Conservation (phyloP, 345 rosid species). For the Theobroma cacao region DNA sequence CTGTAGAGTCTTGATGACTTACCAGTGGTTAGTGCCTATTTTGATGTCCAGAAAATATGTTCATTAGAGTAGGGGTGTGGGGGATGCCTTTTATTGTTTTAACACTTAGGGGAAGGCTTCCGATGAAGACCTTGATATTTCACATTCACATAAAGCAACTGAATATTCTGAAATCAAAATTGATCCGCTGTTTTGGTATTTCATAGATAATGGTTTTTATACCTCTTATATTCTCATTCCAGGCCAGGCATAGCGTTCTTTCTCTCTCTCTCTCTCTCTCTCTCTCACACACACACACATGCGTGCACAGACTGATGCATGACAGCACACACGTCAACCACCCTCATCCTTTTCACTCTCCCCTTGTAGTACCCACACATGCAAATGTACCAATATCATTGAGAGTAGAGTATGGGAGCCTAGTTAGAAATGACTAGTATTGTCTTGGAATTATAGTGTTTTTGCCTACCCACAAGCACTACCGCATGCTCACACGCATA, state of each 20-base stretch:
- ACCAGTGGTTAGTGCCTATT: constrained; percentile 32
- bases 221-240: neutral
- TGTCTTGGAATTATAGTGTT: neutral
- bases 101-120: neutral
- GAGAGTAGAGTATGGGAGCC: neutral
- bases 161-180: constrained; percentile 2
- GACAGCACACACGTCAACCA: neutral
- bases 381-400: neutral
- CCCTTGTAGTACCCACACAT: too few relatives aligned
- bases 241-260: neutral
- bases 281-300: neutral
- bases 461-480: neutral
- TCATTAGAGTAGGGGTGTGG: neutral
- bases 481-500: neutral
- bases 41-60: neutral
- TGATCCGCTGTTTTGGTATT: neutral
- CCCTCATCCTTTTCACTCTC: neutral
- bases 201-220: neutral
- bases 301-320: neutral
- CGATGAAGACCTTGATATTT: neutral
- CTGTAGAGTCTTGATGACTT: constrained; percentile 36
- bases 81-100: neutral
- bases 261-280: neutral
- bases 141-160: neutral
- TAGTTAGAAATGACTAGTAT: neutral